phyloP scores from a whole-genome alignment of 768 basidiomycete genomes.

The Podaxis sp. region DNA sequence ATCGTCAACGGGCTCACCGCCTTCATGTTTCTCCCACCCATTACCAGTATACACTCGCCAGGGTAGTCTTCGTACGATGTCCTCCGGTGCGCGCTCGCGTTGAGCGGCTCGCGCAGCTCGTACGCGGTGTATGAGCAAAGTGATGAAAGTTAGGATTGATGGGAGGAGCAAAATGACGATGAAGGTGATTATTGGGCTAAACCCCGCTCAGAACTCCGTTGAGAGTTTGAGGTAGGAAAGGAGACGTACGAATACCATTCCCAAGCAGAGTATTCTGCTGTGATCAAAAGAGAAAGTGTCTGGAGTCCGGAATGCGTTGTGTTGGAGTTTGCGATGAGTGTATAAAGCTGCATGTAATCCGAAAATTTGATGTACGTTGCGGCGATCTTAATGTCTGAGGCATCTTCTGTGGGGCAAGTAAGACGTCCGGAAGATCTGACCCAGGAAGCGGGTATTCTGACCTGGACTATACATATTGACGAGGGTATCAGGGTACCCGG shows the following conservation, averaged over 20 bases:
- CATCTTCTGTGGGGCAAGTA: conserved; percentile 55
- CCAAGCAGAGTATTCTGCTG: conserved; percentile 79
- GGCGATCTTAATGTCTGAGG: conserved; percentile 80
- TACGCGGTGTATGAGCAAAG: conserved; percentile 85
- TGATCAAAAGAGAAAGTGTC: conserved; percentile 75
- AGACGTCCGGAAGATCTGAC: conserved; percentile 11
- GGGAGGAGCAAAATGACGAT: conserved; percentile 88
- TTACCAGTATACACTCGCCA: conserved; percentile 82
- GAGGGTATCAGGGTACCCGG: conserved; percentile 70
- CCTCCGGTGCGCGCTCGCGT: conserved; percentile 81
- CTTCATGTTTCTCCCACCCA: conserved; percentile 78
- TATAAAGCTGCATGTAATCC: conserved; percentile 68
- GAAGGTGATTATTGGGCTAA: conserved; percentile 82
- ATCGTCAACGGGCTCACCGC: conserved; percentile 30
- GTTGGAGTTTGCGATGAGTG: conserved; percentile 71
- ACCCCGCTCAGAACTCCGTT: conserved; percentile 14
- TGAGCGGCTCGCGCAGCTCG: conserved; percentile 80
- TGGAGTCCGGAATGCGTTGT: conserved; percentile 75
- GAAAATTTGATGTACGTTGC: conserved; percentile 87
- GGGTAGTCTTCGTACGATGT: conserved; percentile 73
- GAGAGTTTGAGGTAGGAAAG: conserved; percentile 6
- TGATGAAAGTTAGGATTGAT: conserved; percentile 83
- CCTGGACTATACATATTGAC: conserved; percentile 94
- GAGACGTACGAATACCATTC: conserved; percentile 86
- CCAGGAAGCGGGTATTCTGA: conserved; percentile 28